Evolutionary conservation across 1,139 yeast genomes (phyloP).

Genomic region (Yamadazyma blattariae): DNA sequence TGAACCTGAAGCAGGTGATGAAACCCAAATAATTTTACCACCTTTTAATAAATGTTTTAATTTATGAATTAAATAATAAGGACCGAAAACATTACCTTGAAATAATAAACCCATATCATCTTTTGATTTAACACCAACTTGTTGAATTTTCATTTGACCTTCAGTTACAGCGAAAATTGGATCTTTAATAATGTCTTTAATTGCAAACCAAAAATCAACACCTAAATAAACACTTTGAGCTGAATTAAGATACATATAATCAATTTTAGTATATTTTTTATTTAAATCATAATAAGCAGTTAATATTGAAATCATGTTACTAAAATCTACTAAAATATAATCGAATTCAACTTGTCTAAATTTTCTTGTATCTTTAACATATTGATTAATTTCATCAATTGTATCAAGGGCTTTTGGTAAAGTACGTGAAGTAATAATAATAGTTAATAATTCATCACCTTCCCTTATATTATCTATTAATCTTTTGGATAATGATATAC

Average conservation of each 20-base stretch:
- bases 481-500: constrained; percentile 80
- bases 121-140: constrained; percentile 65
- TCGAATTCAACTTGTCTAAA: constrained; percentile 73
- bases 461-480: constrained; percentile 58
- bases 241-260: constrained; percentile 81
- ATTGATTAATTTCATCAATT: constrained; percentile 57
- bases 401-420: constrained; percentile 79
- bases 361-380: constrained; percentile 38
- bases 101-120: constrained; percentile 84
- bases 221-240: constrained; percentile 88
- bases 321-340: constrained; percentile 80
- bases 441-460: constrained; percentile 53
- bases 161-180: constrained; percentile 83
- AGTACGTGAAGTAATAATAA: constrained; percentile 86
- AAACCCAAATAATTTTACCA: constrained; percentile 79
- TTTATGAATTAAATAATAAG: constrained; percentile 75
- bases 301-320: constrained; percentile 84
- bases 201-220: constrained; percentile 79
- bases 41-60: constrained; percentile 53
- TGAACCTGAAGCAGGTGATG: constrained; percentile 76
- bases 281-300: constrained; percentile 70
- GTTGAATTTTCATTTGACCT: constrained; percentile 81
- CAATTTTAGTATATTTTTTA: constrained; percentile 61
- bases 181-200: constrained; percentile 55
- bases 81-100: constrained; percentile 95